Percentiles rank a stretch among this genome's conserved stretches.
Conservation (phyloP, 2,329 filamentous ascomycete species). For the Fusarium aywerte region DNA sequence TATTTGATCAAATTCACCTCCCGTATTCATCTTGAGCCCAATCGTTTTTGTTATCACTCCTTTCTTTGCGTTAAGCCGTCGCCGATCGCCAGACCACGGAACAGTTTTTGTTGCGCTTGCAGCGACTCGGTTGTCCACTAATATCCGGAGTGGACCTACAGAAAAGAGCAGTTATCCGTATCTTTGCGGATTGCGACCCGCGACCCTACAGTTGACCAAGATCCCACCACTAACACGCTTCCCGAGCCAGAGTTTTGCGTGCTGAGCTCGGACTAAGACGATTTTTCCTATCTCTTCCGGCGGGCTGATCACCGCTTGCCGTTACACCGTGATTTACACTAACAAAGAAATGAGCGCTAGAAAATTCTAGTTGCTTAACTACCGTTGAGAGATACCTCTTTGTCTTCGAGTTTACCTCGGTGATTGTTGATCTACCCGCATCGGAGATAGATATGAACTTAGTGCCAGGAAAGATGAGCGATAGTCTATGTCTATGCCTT, state of each 20-base stretch:
- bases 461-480: not conserved
- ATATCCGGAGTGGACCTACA: conserved; percentile 13
- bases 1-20: not conserved
- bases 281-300: not conserved
- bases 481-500: not conserved
- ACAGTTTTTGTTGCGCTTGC: not conserved
- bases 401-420: conserved; percentile 9
- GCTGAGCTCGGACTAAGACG: conserved; percentile 6
- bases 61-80: not conserved
- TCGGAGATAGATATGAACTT: not conserved
- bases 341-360: not conserved
- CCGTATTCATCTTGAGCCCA: not conserved
- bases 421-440: not conserved
- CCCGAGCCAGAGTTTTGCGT: conserved; percentile 7
- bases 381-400: not conserved
- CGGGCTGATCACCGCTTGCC: not conserved
- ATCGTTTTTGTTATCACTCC: not conserved
- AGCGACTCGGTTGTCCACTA: conserved; percentile 9
- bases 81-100: not conserved
- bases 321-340: not conserved
- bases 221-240: conserved; percentile 20
- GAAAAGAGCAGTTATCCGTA: not conserved
- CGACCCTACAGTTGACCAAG: conserved; percentile 9
- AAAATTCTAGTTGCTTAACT: not conserved
- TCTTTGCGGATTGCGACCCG: conserved; percentile 14